A percentile compares a stretch with the other conserved stretches of the same genome.
These are phyloP conservation scores for Globisporangium polare DNA, from an alignment of 352 stramenopile genomes.

Conservation along the genomic window DNA sequence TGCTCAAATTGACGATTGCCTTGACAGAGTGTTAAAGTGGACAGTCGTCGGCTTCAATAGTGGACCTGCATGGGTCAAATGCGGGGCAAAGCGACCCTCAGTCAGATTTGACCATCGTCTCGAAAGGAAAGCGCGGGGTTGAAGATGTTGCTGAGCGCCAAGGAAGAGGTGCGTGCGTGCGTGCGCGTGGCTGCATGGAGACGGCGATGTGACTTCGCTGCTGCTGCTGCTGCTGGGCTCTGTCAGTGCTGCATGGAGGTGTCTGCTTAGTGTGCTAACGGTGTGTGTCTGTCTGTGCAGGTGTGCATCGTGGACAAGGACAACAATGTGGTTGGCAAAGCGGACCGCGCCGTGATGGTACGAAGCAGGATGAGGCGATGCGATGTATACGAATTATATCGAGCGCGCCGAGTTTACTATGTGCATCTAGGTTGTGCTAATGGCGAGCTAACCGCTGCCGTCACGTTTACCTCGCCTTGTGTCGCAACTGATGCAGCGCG, in stretches of 20 bases:
- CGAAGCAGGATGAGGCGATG: neutral
- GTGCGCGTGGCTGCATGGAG: neutral
- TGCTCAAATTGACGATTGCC: neutral
- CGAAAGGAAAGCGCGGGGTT: neutral
- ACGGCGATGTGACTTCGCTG: neutral
- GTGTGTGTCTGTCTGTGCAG: slow-evolving; percentile 20
- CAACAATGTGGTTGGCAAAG: slow-evolving; percentile 82
- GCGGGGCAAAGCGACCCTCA: too few relatives aligned
- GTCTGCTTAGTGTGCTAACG: neutral
- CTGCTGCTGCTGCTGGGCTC: neutral
- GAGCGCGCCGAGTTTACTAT: neutral
- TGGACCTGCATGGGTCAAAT: too few relatives aligned
- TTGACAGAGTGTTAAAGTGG: neutral
- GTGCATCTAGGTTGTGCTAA: neutral
- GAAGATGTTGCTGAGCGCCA: slow-evolving; percentile 44
- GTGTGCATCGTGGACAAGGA: slow-evolving; percentile 82
- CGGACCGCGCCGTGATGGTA: slow-evolving; percentile 80
- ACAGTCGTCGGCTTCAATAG: neutral
- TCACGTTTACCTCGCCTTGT: neutral
- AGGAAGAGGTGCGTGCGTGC: slow-evolving; percentile 37
- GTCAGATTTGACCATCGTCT: neutral
- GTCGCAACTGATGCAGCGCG: slow-evolving; percentile 31
- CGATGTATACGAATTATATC: too few relatives aligned
- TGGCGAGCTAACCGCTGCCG: neutral
- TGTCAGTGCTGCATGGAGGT: neutral